These are phyloP conservation scores for Acanthamoeba healyi DNA, from an alignment of 208 protist species.

Conservation along the genomic window DNA sequence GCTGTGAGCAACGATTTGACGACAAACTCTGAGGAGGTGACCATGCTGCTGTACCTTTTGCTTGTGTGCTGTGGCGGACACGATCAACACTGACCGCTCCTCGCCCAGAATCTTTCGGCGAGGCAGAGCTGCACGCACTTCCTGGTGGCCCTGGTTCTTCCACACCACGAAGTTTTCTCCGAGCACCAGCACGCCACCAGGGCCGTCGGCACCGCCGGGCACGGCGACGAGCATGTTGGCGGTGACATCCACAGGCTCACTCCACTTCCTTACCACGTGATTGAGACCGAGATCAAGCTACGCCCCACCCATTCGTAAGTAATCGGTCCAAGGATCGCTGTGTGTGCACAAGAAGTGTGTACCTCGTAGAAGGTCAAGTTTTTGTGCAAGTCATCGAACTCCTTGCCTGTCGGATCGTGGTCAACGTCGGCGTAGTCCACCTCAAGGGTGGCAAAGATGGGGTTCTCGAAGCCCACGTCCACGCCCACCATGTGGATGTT, in stretches of 20 bases:
- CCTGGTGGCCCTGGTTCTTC: slow-evolving; percentile 90
- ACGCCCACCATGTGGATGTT: slow-evolving; percentile 91
- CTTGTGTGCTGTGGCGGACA: slow-evolving; percentile 90
- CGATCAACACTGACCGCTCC: slow-evolving; percentile 94
- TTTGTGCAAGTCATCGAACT: slow-evolving; percentile 55
- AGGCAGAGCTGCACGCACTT: slow-evolving; percentile 78
- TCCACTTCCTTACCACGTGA: slow-evolving; percentile 97
- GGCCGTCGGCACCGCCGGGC: slow-evolving; percentile 93
- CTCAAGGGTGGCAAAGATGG: slow-evolving; percentile 95
- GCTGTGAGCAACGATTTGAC: background rate
- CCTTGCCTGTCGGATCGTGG: slow-evolving; percentile 84
- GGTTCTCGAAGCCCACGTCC: slow-evolving; percentile 97
- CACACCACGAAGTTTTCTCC: slow-evolving; percentile 95
- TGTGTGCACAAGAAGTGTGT: background rate
- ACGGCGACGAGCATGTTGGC: slow-evolving; percentile 94
- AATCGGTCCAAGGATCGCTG: background rate
- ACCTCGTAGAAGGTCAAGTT: slow-evolving; percentile 77
- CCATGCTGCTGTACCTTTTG: slow-evolving; percentile 81
- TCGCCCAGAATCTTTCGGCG: slow-evolving; percentile 89
- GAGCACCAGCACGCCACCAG: slow-evolving; percentile 98
- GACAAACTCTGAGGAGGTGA: background rate
- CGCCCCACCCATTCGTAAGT: background rate
- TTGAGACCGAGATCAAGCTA: slow-evolving; percentile 98
- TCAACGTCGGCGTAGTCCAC: slow-evolving; percentile 90
- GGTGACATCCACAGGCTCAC: slow-evolving; percentile 93